Evolutionary conservation across 2,329 filamentous ascomycete species (phyloP).

Genomic region (Cladosporium velox): DNA sequence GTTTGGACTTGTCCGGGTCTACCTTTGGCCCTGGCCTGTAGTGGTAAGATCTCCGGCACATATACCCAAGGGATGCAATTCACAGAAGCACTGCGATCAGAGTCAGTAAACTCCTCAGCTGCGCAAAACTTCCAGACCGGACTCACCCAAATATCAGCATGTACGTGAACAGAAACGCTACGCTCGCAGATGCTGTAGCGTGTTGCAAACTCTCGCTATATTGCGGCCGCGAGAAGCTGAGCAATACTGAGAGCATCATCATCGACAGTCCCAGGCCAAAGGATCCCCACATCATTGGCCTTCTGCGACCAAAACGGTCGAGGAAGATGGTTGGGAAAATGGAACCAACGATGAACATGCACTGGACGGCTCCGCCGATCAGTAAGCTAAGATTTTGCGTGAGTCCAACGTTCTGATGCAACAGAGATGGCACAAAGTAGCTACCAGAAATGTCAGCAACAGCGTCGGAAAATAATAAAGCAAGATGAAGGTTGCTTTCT

Average conservation of each 20-base stretch:
- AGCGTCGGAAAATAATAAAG: not conserved
- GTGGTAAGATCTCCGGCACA: conserved; percentile 53
- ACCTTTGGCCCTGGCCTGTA: conserved; percentile 52
- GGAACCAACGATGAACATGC: conserved; percentile 46
- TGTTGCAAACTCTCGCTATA: conserved; percentile 23
- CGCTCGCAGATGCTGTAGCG: conserved; percentile 47
- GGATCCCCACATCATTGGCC: conserved; percentile 40
- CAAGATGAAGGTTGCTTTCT: conserved; percentile 10
- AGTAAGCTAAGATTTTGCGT: conserved; percentile 47
- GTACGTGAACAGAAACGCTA: conserved; percentile 54
- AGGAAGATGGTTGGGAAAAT: conserved; percentile 50
- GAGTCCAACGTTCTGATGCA: conserved; percentile 51
- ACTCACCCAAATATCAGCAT: conserved; percentile 33
- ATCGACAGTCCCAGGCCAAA: conserved; percentile 40
- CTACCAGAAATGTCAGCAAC: conserved; percentile 22
- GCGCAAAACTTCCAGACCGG: not conserved
- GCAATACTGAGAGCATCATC: conserved; percentile 44
- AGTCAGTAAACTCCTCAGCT: conserved; percentile 28
- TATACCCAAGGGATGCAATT: conserved; percentile 55
- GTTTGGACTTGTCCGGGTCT: not conserved
- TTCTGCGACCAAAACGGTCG: conserved; percentile 43
- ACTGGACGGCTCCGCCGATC: conserved; percentile 49
- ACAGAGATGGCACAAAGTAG: conserved; percentile 48
- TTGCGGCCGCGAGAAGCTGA: conserved; percentile 42
- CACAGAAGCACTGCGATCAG: conserved; percentile 45